Conservation (phyloP, 2,329 filamentous ascomycete species). For the Ophiostoma ips region DNA sequence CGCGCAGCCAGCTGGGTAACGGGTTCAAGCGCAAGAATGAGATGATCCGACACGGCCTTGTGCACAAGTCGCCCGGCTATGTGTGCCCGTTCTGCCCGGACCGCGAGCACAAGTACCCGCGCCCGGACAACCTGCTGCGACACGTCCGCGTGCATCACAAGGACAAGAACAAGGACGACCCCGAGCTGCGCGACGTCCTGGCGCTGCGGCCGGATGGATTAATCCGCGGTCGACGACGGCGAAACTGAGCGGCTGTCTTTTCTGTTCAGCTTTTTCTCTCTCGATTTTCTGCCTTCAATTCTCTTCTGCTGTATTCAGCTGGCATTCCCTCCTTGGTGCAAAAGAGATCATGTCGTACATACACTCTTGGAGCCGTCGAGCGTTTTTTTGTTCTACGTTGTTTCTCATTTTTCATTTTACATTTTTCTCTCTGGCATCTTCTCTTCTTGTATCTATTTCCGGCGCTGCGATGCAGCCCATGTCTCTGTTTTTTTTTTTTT, state of each 20-base stretch:
- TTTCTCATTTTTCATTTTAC: neutral
- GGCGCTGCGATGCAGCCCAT: neutral
- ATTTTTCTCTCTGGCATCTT: neutral
- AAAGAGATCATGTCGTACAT: too few species aligned
- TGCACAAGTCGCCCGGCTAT: constrained; percentile 89
- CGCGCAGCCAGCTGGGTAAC: constrained; percentile 49
- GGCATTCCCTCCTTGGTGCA: too few species aligned
- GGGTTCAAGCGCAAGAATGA: constrained; percentile 62
- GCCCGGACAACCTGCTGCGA: constrained; percentile 93
- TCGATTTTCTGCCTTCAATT: too few species aligned
- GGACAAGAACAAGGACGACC: constrained; percentile 82
- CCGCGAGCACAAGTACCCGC: constrained; percentile 83
- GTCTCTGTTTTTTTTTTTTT: neutral
- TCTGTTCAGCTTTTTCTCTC: neutral
- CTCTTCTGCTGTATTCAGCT: neutral
- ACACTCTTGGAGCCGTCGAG: too few species aligned
- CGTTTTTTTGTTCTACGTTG: neutral
- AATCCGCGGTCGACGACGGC: constrained; percentile 56
- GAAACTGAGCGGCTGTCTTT: neutral
- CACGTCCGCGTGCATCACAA: constrained; percentile 87
- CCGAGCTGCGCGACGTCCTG: constrained; percentile 65
- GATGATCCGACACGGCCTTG: constrained; percentile 66
- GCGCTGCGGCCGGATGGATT: constrained; percentile 75
- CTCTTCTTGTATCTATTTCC: neutral
- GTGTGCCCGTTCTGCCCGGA: constrained; percentile 93